Evolutionary conservation across 2,329 filamentous ascomycete species (phyloP).

Genomic region (Calonectria montana): DNA sequence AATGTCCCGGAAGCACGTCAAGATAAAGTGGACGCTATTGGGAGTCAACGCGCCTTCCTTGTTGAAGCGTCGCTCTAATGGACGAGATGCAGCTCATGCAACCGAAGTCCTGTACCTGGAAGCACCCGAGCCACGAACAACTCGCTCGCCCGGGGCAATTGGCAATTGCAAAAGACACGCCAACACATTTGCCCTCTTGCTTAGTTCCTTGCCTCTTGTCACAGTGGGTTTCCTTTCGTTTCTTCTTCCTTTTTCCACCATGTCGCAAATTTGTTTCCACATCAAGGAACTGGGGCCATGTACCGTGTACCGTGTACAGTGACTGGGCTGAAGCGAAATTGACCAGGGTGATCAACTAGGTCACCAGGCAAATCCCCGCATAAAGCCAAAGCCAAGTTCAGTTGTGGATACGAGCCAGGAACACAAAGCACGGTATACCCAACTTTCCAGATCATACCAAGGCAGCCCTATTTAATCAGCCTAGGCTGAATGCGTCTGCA

Average conservation of each 20-base stretch:
- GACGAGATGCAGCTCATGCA: background rate
- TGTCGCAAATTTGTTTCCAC: background rate
- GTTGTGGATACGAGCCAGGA: background rate
- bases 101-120: background rate
- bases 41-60: background rate
- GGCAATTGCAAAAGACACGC: background rate
- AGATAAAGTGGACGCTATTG: constrained; percentile 18
- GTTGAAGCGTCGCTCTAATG: background rate
- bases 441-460: background rate
- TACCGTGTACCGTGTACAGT: background rate
- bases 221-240: background rate
- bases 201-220: background rate
- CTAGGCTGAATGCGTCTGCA: background rate
- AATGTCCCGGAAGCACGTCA: background rate
- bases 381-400: background rate
- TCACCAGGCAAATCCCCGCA: background rate
- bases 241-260: background rate
- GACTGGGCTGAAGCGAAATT: background rate
- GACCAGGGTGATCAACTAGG: background rate
- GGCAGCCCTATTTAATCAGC: background rate
- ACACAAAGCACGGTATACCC: background rate
- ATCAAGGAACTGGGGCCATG: background rate
- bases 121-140: background rate
- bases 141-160: background rate
- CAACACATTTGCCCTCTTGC: background rate